Base-by-base conservation (phyloP, 1,284 basidiomycete genomes). In the Malassezia psittaci region DNA sequence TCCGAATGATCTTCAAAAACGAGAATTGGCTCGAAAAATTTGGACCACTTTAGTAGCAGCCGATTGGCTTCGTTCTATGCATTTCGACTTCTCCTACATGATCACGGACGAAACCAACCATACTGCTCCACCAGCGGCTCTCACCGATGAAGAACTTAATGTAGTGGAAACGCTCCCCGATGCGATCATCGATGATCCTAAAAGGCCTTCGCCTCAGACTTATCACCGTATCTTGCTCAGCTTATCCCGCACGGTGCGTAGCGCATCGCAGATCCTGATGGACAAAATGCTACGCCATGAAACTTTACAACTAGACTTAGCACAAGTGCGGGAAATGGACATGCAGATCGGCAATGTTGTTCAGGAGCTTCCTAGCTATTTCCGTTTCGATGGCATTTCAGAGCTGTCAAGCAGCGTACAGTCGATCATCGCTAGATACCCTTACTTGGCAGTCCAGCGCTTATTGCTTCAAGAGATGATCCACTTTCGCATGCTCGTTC, bases 391-490 rank as follows among this genome's bases (percentile, higher is more conserved):
- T 12, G 47, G 34, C 2, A 2, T 37, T 3, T 3, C 47, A 3
- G 47, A 48, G 16, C 7, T 13, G 0, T 15, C 33, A 6, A 29
- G 29, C 32, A 18, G 21, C 3, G 35, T 29, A 7, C 41, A 52
- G 51, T 6, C 8, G 5, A 36, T 46, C 1, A 32, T 36, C 9
- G 18, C 29, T 7, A 44, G 54, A 39, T 50, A 64, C 32, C 64
- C 66, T 2, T 66, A 66, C 40, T 48, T 67, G 8, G 54, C 60
- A 0, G 10, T 64, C 5, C 66, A 67, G 49, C 54, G 66, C 4
- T 57, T 60, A 12, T 48, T 64, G 34, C 58, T 67, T 15, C 59
- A 67, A 39, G 62, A 62, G 19, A 45, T 52, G 16, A 54, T 67
- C 11, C 57, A 66, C 32, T 62, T 62, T 19, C 63, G 64, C 3